phyloP scores from a whole-genome alignment of 2,329 filamentous ascomycete species.

The Trichoderma brevicompactum region DNA sequence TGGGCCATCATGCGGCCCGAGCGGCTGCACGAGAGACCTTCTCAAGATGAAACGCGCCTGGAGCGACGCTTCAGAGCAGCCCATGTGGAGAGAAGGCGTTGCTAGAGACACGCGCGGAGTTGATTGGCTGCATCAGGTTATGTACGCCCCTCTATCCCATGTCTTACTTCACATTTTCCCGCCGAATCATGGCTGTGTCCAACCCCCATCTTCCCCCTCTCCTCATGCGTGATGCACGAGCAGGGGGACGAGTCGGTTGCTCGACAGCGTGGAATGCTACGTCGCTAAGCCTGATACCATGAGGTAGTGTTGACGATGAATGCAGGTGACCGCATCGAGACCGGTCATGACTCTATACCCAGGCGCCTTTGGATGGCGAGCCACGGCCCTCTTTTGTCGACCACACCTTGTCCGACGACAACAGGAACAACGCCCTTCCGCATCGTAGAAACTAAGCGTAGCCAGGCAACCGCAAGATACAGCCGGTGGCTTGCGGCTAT shows the following conservation, averaged over 20 bases:
- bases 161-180: constrained; percentile 25
- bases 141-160: constrained; percentile 33
- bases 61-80: constrained; percentile 40
- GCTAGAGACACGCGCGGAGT: constrained; percentile 41
- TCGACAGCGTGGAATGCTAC: constrained; percentile 20
- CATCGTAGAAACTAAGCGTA: neutral
- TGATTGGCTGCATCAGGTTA: constrained; percentile 31
- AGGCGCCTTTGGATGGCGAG: constrained; percentile 17
- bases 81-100: constrained; percentile 36
- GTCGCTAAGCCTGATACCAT: constrained; percentile 23
- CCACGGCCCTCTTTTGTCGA: constrained; percentile 14
- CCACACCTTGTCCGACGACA: constrained; percentile 18
- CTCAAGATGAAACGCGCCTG: constrained; percentile 56
- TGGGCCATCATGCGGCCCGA: constrained; percentile 4
- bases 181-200: constrained; percentile 27
- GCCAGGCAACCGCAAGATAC: constrained; percentile 13
- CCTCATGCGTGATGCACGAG: constrained; percentile 19
- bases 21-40: constrained; percentile 34
- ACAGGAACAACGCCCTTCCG: neutral
- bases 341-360: constrained; percentile 19
- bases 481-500: constrained; percentile 22
- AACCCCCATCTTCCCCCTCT: constrained; percentile 17
- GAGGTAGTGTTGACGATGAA: constrained; percentile 19
- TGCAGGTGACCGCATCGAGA: constrained; percentile 25
- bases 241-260: constrained; percentile 16